Conservation (phyloP, 106 monocot genomes). For the Acanthochlamys bracteata region DNA sequence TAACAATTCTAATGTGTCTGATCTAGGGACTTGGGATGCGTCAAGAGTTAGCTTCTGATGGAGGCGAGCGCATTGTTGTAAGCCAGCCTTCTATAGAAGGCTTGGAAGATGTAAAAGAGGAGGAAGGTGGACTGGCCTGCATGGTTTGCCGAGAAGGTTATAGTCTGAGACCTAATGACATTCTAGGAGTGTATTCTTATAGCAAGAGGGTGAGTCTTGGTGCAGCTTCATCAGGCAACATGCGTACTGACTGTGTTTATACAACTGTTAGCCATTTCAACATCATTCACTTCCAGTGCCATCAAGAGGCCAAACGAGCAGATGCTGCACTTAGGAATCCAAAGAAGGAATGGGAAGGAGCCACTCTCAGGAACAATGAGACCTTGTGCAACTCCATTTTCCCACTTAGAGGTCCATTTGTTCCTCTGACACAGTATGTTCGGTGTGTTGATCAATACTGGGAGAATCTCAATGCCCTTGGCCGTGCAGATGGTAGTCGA, state of each 20-base stretch:
- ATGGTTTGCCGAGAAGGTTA: slow-evolving; percentile 99
- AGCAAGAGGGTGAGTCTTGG: slow-evolving; percentile 87
- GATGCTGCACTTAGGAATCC: slow-evolving; percentile 88
- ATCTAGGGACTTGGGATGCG: slow-evolving; percentile 79
- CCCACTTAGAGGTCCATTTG: slow-evolving; percentile 74
- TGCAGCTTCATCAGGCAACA: slow-evolving; percentile 31
- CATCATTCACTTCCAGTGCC: slow-evolving; percentile 96
- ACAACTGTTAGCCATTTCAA: slow-evolving; percentile 97
- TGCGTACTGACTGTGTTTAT: slow-evolving; percentile 81
- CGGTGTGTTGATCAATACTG: slow-evolving; percentile 87
- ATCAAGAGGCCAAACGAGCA: slow-evolving; percentile 93
- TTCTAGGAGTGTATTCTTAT: slow-evolving; percentile 90
- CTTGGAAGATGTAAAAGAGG: slow-evolving; percentile 91
- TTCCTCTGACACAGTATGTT: slow-evolving; percentile 70
- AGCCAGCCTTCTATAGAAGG: slow-evolving; percentile 74
- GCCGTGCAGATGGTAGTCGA: slow-evolving; percentile 82
- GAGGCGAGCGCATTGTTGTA: slow-evolving; percentile 86
- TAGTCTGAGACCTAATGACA: slow-evolving; percentile 76
- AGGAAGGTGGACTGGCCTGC: slow-evolving; percentile 88
- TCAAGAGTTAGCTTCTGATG: slow-evolving; percentile 78
- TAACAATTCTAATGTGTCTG: not conserved
- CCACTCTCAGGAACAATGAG: slow-evolving; percentile 89
- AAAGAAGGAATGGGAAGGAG: slow-evolving; percentile 99
- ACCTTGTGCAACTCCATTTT: slow-evolving; percentile 94
- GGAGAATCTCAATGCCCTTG: slow-evolving; percentile 86